Percentiles rank a stretch among this genome's conserved stretches.
phyloP scores from a whole-genome alignment of 495 filamentous ascomycete species.

The Lasiosphaeria ovina region DNA sequence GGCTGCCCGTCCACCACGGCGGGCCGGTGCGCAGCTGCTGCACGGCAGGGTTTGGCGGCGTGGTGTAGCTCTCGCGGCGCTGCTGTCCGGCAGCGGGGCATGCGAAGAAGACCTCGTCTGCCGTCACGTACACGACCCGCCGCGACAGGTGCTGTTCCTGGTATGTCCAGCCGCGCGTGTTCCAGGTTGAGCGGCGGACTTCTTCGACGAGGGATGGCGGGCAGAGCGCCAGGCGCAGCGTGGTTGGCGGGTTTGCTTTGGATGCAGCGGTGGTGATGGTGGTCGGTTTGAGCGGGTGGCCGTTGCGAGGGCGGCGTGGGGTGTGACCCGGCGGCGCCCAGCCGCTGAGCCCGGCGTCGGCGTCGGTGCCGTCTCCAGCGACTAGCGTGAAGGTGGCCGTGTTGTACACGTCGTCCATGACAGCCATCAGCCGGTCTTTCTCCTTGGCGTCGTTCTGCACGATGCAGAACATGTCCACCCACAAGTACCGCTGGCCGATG shows the following conservation, averaged over 20 bases:
- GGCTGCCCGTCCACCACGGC: conserved; percentile 3
- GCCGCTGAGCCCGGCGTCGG: conserved; percentile 14
- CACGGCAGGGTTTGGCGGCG: not conserved
- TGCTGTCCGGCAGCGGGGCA: conserved; percentile 8
- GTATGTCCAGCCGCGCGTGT: conserved; percentile 23
- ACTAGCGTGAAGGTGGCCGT: conserved; percentile 28
- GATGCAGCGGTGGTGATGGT: not conserved
- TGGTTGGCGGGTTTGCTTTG: not conserved
- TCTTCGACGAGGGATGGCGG: not conserved
- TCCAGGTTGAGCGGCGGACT: conserved; percentile 8
- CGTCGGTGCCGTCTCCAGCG: conserved; percentile 19
- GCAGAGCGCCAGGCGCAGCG: conserved; percentile 3
- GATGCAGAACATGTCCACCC: conserved; percentile 32
- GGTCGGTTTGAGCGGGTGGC: not conserved
- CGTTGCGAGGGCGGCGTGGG: not conserved
- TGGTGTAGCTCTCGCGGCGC: conserved; percentile 3
- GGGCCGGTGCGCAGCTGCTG: not conserved
- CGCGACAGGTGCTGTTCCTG: conserved; percentile 19
- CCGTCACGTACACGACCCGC: conserved; percentile 16
- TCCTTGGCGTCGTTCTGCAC: conserved; percentile 25
- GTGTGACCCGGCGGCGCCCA: not conserved
- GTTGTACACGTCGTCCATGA: conserved; percentile 30
- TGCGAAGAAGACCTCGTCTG: conserved; percentile 15
- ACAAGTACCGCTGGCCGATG: conserved; percentile 18
- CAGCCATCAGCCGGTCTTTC: conserved; percentile 20